These are phyloP conservation scores for Plasmodium sp. DNA, from an alignment of 169 alveolate species.

Conservation along the genomic window DNA sequence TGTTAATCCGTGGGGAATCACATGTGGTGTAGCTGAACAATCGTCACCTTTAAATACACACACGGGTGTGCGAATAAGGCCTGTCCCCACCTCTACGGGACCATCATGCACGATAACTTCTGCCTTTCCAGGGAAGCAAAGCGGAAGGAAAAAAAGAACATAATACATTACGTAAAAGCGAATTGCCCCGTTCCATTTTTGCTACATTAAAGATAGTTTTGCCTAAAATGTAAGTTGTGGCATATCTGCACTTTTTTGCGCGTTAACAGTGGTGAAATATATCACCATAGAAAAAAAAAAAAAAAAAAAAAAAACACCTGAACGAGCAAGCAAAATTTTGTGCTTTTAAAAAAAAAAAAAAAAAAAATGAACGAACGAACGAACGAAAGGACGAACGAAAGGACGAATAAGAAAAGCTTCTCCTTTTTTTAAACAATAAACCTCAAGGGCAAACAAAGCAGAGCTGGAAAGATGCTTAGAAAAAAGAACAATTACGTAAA, in stretches of 20 bases:
- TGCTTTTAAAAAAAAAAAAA: constrained; percentile 7
- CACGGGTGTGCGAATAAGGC: background rate
- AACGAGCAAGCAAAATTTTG: background rate
- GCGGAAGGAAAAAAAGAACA: background rate
- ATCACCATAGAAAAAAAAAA: constrained; percentile 3
- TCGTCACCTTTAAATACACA: background rate
- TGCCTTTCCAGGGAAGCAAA: background rate
- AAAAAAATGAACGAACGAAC: background rate
- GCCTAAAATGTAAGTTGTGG: background rate
- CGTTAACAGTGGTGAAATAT: background rate
- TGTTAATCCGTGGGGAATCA: background rate
- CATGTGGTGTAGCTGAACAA: background rate
- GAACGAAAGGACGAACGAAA: background rate
- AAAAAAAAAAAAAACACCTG: constrained; percentile 11
- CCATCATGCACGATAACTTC: background rate
- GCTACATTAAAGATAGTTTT: background rate
- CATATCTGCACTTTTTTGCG: background rate
- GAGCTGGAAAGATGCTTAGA: background rate
- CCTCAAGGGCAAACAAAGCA: background rate
- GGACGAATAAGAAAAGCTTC: background rate
- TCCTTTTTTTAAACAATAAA: background rate
- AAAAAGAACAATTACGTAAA: background rate
- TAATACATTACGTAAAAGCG: background rate
- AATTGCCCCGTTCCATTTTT: background rate
- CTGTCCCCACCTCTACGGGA: background rate